phyloP scores from a whole-genome alignment of 1,139 yeast species.

The Blastobotrys niveus region DNA sequence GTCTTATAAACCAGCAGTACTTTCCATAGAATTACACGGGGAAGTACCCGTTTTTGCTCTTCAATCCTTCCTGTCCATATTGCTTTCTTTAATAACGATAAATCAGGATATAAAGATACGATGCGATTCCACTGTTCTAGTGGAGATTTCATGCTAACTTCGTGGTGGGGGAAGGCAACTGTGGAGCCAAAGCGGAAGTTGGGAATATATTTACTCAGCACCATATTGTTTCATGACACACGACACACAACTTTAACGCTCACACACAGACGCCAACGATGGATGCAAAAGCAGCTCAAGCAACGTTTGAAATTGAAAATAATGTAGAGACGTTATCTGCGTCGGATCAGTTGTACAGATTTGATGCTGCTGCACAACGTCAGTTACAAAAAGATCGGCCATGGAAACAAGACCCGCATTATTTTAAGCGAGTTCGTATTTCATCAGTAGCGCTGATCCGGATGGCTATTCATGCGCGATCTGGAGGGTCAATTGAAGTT shows the following conservation, averaged over 20 bases:
- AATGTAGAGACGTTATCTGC: slow-evolving; percentile 23
- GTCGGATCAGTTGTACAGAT: slow-evolving; percentile 28
- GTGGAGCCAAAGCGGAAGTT: neutral
- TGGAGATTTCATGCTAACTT: neutral
- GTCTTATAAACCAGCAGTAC: slow-evolving; percentile 24
- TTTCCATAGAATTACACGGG: slow-evolving; percentile 27
- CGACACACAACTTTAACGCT: neutral
- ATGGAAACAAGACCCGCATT: slow-evolving; percentile 49
- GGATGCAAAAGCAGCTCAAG: slow-evolving; percentile 1
- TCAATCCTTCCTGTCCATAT: slow-evolving; percentile 18
- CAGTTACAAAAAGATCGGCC: slow-evolving; percentile 34
- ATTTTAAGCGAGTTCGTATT: slow-evolving; percentile 60
- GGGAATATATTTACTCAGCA: neutral
- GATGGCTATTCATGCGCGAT: slow-evolving; percentile 75
- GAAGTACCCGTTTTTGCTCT: too few relatives aligned
- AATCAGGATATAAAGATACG: slow-evolving; percentile 17
- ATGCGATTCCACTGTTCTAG: slow-evolving; percentile 13
- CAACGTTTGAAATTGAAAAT: slow-evolving; percentile 37
- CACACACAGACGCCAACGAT: neutral
- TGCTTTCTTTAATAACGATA: slow-evolving; percentile 15
- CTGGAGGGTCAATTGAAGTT: slow-evolving; percentile 86
- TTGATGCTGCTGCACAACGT: slow-evolving; percentile 31
- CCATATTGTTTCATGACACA: neutral
- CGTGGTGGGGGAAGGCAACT: neutral
- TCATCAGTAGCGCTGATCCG: slow-evolving; percentile 73